Base-by-base conservation (phyloP, 2,329 filamentous ascomycete species). In the Aspergillus costaricaensis region DNA sequence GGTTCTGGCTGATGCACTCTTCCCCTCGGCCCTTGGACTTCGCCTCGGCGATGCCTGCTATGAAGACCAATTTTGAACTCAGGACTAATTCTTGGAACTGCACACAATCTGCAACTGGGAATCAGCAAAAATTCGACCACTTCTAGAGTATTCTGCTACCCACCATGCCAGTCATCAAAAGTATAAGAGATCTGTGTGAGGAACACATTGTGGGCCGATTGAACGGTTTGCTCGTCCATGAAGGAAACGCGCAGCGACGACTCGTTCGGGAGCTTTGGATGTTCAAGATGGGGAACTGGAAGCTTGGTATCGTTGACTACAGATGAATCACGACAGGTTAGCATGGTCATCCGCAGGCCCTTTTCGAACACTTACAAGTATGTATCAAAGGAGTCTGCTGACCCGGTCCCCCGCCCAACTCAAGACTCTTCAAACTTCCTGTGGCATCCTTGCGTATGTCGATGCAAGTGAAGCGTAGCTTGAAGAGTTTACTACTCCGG, bases 1-100 rank as follows among this genome's bases (percentile, higher is more conserved):
- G 60, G 58, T 79, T 79, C 63, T 79, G 77, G 53, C 76, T 79
- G 67, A 79, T 79, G 56, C 76, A 78, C 68, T 79, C 77, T 59
- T 79, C 77, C 0, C 77, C 77, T 7, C 77, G 75, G 8, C 77
- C 77, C 61, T 78, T 79, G 47, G 76, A 79, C 49, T 76, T 78
- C 44, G 76, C 77, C 58, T 78, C 76, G 1, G 77, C 76, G 55
- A 79, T 77, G 0, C 77, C 77, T 0, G 74, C 76, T 32, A 78
- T 74, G 52, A 79, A 77, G 23, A 77, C 59, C 30, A 79, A 65
- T 55, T 74, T 74, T 4, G 76, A 74, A 15, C 70, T 69, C 7
- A 79, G 72, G 2, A 79, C 63, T 2, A 75, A 58, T 60, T 79
- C 77, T 58, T 79, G 77, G 49, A 79, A 78, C 32, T 71, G 70